Percentiles rank a stretch among this genome's conserved stretches.
These are phyloP conservation scores for Xanthoparmelia taractica DNA, from an alignment of 495 filamentous ascomycete species.

Conservation along the genomic window DNA sequence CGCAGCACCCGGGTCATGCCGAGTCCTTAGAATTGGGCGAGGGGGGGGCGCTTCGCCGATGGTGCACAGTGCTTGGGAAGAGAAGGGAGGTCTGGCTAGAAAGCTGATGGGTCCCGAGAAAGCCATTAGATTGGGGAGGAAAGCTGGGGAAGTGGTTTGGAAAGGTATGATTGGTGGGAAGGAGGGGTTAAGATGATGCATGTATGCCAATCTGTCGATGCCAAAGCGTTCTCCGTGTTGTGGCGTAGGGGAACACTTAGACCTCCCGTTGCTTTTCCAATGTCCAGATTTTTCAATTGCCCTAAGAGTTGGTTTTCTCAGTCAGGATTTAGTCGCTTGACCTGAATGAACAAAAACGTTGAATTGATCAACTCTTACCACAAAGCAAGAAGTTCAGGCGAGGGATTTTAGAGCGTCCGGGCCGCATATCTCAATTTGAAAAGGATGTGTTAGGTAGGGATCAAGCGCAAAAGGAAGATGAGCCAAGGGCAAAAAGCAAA, in stretches of 20 bases:
- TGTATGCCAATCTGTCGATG: conserved; percentile 7
- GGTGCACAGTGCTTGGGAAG: neutral
- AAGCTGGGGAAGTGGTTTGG: conserved; percentile 12
- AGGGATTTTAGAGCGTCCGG: neutral
- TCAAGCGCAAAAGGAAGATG: no score
- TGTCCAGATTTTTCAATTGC: no score
- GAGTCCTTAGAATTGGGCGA: neutral
- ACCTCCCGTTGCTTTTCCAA: neutral
- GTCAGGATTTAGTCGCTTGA: no score
- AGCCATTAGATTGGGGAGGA: conserved; percentile 1
- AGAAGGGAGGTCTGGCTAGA: neutral
- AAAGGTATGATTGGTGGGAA: conserved; percentile 1
- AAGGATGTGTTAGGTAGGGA: neutral
- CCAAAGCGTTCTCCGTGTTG: conserved; percentile 8
- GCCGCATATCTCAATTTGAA: neutral
- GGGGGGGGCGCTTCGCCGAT: neutral
- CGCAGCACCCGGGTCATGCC: conserved; percentile 3
- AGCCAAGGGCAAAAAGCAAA: neutral
- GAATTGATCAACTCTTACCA: no score
- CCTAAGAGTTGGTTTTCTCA: no score
- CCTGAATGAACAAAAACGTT: no score
- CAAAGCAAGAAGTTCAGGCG: no score
- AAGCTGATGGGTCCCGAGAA: conserved; percentile 8
- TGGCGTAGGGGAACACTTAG: neutral
- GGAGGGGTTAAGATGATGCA: conserved; percentile 8